phyloP scores from a whole-genome alignment of 2,329 filamentous ascomycete genomes.

The Penicillium concentricum region DNA sequence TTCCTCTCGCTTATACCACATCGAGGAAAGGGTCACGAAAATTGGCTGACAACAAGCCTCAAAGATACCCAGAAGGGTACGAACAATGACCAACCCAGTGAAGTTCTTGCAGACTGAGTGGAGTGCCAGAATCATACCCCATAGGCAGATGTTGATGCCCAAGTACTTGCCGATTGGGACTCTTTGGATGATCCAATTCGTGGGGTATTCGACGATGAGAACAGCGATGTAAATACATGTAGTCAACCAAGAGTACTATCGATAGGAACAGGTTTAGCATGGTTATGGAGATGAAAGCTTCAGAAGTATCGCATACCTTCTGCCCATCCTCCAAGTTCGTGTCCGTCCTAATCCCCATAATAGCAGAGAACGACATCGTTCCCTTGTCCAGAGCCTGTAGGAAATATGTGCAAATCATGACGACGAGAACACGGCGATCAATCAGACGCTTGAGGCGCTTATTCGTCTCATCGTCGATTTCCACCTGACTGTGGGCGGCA shows the following conservation, averaged over 20 bases:
- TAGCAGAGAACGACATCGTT: constrained; percentile 43
- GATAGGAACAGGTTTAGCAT: neutral
- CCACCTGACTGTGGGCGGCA: constrained; percentile 55
- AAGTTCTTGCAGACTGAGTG: constrained; percentile 64
- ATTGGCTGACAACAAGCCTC: constrained; percentile 68
- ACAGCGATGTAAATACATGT: constrained; percentile 74
- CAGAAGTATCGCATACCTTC: constrained; percentile 28
- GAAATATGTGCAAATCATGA: constrained; percentile 75
- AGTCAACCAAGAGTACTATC: constrained; percentile 67
- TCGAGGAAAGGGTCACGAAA: constrained; percentile 65
- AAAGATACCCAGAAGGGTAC: constrained; percentile 68
- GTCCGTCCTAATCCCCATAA: constrained; percentile 47
- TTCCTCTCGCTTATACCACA: constrained; percentile 71
- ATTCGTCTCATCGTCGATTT: constrained; percentile 61
- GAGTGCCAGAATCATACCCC: constrained; percentile 61
- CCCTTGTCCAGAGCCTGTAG: constrained; percentile 54
- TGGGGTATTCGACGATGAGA: constrained; percentile 69
- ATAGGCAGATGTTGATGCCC: constrained; percentile 61
- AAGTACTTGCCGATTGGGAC: constrained; percentile 69
- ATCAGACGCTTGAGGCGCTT: constrained; percentile 63
- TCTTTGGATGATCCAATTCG: constrained; percentile 63
- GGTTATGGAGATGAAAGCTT: neutral
- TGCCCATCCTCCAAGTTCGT: constrained; percentile 42
- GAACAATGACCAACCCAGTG: constrained; percentile 56
- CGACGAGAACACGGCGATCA: constrained; percentile 63